phyloP scores from a whole-genome alignment of 2,329 filamentous ascomycete genomes.

The Xylariaceae sp. region DNA sequence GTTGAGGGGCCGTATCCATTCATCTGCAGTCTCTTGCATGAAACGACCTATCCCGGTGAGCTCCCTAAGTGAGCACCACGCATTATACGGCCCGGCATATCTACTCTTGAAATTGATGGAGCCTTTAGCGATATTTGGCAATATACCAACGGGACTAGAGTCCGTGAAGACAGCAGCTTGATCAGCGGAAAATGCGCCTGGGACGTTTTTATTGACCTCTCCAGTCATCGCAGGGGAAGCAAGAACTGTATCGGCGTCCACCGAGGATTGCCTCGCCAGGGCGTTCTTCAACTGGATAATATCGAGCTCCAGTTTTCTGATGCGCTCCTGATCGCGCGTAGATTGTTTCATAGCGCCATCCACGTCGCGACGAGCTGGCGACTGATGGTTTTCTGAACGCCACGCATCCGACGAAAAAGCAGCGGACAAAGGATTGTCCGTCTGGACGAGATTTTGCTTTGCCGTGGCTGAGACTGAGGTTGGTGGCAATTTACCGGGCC shows the following conservation, averaged over 20 bases:
- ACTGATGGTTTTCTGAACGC: slow-evolving; percentile 27
- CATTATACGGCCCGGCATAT: slow-evolving; percentile 57
- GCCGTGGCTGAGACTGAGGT: slow-evolving; percentile 31
- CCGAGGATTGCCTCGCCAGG: slow-evolving; percentile 42
- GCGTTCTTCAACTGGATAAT: slow-evolving; percentile 52
- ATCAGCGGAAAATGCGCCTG: slow-evolving; percentile 27
- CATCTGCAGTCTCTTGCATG: slow-evolving; percentile 58
- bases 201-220: slow-evolving; percentile 37
- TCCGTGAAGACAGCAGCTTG: slow-evolving; percentile 31
- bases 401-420: slow-evolving; percentile 26
- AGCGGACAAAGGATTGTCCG: slow-evolving; percentile 41
- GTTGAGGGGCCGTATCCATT: slow-evolving; percentile 55
- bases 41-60: slow-evolving; percentile 52
- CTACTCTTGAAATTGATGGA: slow-evolving; percentile 56
- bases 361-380: slow-evolving; percentile 34
- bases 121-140: slow-evolving; percentile 36
- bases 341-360: slow-evolving; percentile 36
- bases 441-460: slow-evolving; percentile 44
- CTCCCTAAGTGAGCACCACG: slow-evolving; percentile 55
- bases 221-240: slow-evolving; percentile 44
- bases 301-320: slow-evolving; percentile 55
- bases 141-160: slow-evolving; percentile 29
- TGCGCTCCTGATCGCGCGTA: slow-evolving; percentile 51
- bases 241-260: slow-evolving; percentile 49
- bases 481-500: slow-evolving; percentile 30